Conservation (phyloP, 371 early-diverging fungal species). For the Smittium culicis region DNA sequence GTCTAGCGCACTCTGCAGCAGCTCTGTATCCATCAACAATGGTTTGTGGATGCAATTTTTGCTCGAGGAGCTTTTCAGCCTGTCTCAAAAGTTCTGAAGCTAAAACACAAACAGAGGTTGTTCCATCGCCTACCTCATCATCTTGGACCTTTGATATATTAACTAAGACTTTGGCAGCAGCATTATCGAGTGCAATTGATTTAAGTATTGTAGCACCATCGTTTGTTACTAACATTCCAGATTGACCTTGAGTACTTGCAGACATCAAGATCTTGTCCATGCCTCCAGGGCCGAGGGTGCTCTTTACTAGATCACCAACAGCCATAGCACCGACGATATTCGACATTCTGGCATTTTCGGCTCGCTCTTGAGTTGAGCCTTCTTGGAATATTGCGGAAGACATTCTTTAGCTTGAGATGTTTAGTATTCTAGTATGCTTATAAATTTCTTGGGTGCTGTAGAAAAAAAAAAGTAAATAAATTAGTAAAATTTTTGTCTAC, state of each 20-base stretch:
- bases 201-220: conserved; percentile 99
- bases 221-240: conserved; percentile 91
- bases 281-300: conserved; percentile 73
- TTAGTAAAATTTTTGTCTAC: too few relatives aligned
- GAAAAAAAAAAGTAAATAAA: too few relatives aligned
- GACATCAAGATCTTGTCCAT: conserved; percentile 97
- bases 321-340: conserved; percentile 86
- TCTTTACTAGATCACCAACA: conserved; percentile 95
- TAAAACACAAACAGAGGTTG: conserved; percentile 97
- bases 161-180: conserved; percentile 97
- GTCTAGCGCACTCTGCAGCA: conserved; percentile 75
- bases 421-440: neutral
- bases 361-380: conserved; percentile 88
- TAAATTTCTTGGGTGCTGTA: too few relatives aligned
- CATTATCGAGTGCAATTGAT: conserved; percentile 93
- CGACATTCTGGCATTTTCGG: conserved; percentile 95
- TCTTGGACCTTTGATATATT: conserved; percentile 96
- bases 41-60: conserved; percentile 96
- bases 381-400: conserved; percentile 56
- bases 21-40: conserved; percentile 95
- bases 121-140: conserved; percentile 99
- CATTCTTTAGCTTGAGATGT: conserved; percentile 15
- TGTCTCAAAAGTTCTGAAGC: conserved; percentile 95
- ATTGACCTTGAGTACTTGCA: conserved; percentile 37
- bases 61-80: conserved; percentile 84